Base-by-base conservation (phyloP, 208 protist genomes). In the Acanthamoeba healyi region DNA sequence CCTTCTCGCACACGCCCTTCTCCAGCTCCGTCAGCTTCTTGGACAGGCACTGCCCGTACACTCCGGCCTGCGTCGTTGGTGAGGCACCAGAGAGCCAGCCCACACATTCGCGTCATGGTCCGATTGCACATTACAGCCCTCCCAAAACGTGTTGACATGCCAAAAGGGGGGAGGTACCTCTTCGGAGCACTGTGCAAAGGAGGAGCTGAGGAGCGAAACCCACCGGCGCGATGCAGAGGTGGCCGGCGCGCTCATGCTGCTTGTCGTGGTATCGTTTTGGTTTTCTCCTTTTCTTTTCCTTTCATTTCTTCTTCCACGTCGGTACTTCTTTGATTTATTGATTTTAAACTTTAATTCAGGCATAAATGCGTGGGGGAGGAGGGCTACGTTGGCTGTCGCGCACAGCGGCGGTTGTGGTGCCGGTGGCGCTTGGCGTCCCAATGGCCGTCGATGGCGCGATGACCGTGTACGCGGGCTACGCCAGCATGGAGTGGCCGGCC, bases 1-100 rank as follows among this genome's bases (percentile, higher is more conserved):
- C 74, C 26, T 84, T 84, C 22, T 84, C 10, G 26, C 74, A 84
- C 44, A 84, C 44, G 9, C 74, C 74, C 74, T 84, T 84, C 24
- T 84, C 74, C 22, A 84, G 38, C 74, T 84, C 74, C 10, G 38
- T 34, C 5, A 84, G 19, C 29, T 84, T 84, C 1, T 3, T 24
- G 19, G 74, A 5, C 29, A 84, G 29, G 44, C 74, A 84, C 74
- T 56, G 36, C 7, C 74, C 74, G 29, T 84, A 84, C 29, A 56
- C n/a, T 14, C 24, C 29, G 0, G 74, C 74, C 74, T 84, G 32
- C 29, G n/a, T n/a, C n/a, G n/a, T n/a, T n/a, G n/a, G n/a, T n/a
- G n/a, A n/a, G n/a, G n/a, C n/a, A n/a, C n/a, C n/a, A n/a, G n/a
- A n/a, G n/a, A 81, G 70, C 36, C 26, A 81, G n/a, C n/a, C 19